phyloP scores from a whole-genome alignment of 345 rosid genomes.

The Pseudoturritis turrita region DNA sequence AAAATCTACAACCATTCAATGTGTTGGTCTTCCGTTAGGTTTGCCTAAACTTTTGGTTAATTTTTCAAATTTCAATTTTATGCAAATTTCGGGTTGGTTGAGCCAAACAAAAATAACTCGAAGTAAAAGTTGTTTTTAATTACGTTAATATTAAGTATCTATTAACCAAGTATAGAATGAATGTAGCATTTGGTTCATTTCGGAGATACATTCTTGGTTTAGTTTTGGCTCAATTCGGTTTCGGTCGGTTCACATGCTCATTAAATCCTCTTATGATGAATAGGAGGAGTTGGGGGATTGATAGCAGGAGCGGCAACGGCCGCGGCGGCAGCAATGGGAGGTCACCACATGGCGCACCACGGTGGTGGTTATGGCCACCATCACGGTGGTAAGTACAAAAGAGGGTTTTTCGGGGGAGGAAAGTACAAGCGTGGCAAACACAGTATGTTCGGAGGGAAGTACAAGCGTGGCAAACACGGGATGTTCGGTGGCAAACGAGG shows the following conservation, averaged over 20 bases:
- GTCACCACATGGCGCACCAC: conserved; percentile 46
- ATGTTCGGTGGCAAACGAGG: conserved; percentile 38
- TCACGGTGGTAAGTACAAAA: conserved; percentile 29
- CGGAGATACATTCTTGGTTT: background rate
- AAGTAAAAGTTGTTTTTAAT: too few relatives aligned
- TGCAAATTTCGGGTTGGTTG: too few relatives aligned
- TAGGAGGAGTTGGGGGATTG: conserved; percentile 70
- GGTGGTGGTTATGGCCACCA: conserved; percentile 28
- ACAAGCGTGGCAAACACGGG: conserved; percentile 31
- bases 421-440: conserved; percentile 33
- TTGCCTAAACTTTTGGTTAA: too few relatives aligned
- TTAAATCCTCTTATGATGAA: background rate
- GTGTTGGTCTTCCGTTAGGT: too few relatives aligned
- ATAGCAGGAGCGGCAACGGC: conserved; percentile 88
- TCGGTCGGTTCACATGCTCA: background rate
- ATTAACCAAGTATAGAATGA: background rate
- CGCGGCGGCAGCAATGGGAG: conserved; percentile 80
- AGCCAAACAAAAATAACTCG: too few relatives aligned
- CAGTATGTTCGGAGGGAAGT: conserved; percentile 28
- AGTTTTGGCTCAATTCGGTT: background rate
- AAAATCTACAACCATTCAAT: too few relatives aligned
- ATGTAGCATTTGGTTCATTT: background rate
- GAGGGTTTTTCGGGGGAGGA: conserved; percentile 26
- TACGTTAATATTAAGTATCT: too few relatives aligned
- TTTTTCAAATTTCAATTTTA: too few relatives aligned